Evolutionary conservation across 805 yeast species (phyloP).

Genomic region (Tetrapisispora namnaoensis): DNA sequence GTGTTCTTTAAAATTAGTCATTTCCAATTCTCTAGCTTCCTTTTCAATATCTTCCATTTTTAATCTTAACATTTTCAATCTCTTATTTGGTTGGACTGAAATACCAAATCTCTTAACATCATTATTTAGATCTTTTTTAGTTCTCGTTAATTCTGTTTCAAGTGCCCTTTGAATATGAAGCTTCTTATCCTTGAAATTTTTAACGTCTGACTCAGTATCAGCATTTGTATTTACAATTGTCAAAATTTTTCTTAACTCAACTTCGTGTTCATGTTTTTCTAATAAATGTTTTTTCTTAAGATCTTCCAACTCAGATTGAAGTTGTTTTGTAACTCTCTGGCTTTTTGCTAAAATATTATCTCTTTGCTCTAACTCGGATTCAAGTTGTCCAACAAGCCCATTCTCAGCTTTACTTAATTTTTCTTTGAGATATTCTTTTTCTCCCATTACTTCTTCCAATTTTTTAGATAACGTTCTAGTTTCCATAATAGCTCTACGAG

Average conservation of each 20-base stretch:
- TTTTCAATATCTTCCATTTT: constrained; percentile 78
- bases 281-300: constrained; percentile 45
- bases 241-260: constrained; percentile 65
- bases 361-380: constrained; percentile 60
- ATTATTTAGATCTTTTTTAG: constrained; percentile 32
- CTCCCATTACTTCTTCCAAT: constrained; percentile 39
- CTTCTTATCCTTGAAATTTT: constrained; percentile 11
- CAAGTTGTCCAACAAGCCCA: constrained; percentile 63
- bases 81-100: constrained; percentile 60
- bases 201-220: constrained; percentile 11
- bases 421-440: constrained; percentile 55
- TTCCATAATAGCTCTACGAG: constrained; percentile 59
- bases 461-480: constrained; percentile 44
- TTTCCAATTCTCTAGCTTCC: constrained; percentile 79
- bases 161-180: constrained; percentile 23
- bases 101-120: constrained; percentile 33
- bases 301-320: constrained; percentile 59
- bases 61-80: constrained; percentile 65
- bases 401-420: constrained; percentile 70
- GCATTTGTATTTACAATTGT: constrained; percentile 47
- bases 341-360: constrained; percentile 54
- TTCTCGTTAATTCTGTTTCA: constrained; percentile 29
- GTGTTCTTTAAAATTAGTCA: constrained; percentile 63
- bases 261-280: constrained; percentile 67
- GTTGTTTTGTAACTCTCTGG: constrained; percentile 51